Percentiles rank a stretch among this genome's conserved stretches.
These are phyloP conservation scores for Penicillium italicum DNA, from an alignment of 2,329 filamentous ascomycete species.

Conservation along the genomic window DNA sequence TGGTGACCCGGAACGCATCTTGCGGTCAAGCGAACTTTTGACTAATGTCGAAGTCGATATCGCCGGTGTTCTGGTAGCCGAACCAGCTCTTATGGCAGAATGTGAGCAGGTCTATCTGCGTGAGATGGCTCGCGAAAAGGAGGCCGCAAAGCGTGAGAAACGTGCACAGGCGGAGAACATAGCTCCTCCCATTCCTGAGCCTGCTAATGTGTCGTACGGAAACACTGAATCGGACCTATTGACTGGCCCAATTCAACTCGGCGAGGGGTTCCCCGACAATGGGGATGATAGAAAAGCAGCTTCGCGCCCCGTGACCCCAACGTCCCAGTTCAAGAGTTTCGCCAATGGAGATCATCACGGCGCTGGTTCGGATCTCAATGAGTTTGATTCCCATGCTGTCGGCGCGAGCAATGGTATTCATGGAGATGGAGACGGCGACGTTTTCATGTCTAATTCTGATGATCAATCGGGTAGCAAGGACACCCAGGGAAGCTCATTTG, in stretches of 20 bases:
- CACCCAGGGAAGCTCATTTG: slow-evolving; percentile 49
- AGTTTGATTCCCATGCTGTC: slow-evolving; percentile 29
- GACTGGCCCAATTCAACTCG: slow-evolving; percentile 57
- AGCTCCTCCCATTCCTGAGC: slow-evolving; percentile 44
- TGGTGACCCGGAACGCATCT: slow-evolving; percentile 75
- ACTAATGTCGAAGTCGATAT: slow-evolving; percentile 95
- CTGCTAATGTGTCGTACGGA: slow-evolving; percentile 51
- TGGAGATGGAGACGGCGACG: slow-evolving; percentile 52
- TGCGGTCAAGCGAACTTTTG: slow-evolving; percentile 87
- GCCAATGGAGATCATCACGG: slow-evolving; percentile 55
- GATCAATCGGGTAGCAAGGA: slow-evolving; percentile 40
- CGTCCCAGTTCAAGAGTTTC: slow-evolving; percentile 48
- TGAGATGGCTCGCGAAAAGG: slow-evolving; percentile 66
- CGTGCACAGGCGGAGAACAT: slow-evolving; percentile 2
- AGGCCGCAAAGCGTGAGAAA: slow-evolving; percentile 53
- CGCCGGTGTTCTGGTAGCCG: slow-evolving; percentile 63
- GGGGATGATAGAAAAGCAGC: slow-evolving; percentile 41
- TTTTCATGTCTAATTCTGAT: slow-evolving; percentile 58
- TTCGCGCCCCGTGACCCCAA: slow-evolving; percentile 54
- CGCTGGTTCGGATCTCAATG: slow-evolving; percentile 41
- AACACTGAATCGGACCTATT: slow-evolving; percentile 51
- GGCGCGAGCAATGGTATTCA: slow-evolving; percentile 57
- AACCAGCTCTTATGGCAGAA: slow-evolving; percentile 62
- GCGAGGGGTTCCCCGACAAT: slow-evolving; percentile 56
- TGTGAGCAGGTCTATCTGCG: slow-evolving; percentile 79